Evolutionary conservation across 768 basidiomycete species (phyloP).

Genomic region (Termitomyces sp.): DNA sequence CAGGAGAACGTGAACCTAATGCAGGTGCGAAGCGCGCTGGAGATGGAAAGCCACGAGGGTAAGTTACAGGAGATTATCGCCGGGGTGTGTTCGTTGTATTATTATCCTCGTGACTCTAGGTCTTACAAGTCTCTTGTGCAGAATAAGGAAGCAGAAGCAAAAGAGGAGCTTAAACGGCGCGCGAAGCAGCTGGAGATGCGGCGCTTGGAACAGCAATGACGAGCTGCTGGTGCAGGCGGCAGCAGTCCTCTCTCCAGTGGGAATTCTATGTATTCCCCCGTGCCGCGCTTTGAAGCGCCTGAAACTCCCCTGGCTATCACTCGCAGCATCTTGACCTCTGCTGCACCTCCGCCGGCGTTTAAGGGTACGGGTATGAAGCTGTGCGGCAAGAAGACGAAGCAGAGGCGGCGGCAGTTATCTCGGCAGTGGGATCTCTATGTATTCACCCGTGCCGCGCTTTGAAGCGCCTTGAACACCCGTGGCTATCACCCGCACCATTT

Average conservation of each 20-base stretch:
- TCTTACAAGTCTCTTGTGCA: slow-evolving; percentile 26
- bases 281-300: slow-evolving; percentile 71
- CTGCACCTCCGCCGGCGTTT: too few relatives aligned
- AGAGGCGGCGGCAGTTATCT: slow-evolving; percentile 61
- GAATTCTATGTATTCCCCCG: slow-evolving; percentile 65
- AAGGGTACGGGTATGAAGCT: too few relatives aligned
- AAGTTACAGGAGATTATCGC: slow-evolving; percentile 99
- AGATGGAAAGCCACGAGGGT: slow-evolving; percentile 92
- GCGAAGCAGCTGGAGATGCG: slow-evolving; percentile 99
- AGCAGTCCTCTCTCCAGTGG: slow-evolving; percentile 68
- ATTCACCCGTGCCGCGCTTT: slow-evolving; percentile 69
- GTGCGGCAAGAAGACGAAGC: too few relatives aligned
- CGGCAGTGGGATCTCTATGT: slow-evolving; percentile 68
- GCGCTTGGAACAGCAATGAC: slow-evolving; percentile 87
- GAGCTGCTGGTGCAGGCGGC: slow-evolving; percentile 55
- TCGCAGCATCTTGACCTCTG: too few relatives aligned
- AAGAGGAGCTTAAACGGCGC: slow-evolving; percentile 96
- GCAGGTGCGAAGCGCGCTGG: slow-evolving; percentile 75
- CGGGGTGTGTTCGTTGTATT: slow-evolving; percentile 50
- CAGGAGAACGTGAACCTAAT: slow-evolving; percentile 75
- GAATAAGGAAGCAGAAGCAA: slow-evolving; percentile 99
- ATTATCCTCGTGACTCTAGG: neutral
- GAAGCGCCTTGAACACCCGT: too few relatives aligned
- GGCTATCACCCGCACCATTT: too few relatives aligned
- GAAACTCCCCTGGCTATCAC: too few relatives aligned